A percentile compares a stretch with the other conserved stretches of the same genome.
These are phyloP conservation scores for Penicillium coprophilum DNA, from an alignment of 495 filamentous ascomycete species.

Conservation along the genomic window DNA sequence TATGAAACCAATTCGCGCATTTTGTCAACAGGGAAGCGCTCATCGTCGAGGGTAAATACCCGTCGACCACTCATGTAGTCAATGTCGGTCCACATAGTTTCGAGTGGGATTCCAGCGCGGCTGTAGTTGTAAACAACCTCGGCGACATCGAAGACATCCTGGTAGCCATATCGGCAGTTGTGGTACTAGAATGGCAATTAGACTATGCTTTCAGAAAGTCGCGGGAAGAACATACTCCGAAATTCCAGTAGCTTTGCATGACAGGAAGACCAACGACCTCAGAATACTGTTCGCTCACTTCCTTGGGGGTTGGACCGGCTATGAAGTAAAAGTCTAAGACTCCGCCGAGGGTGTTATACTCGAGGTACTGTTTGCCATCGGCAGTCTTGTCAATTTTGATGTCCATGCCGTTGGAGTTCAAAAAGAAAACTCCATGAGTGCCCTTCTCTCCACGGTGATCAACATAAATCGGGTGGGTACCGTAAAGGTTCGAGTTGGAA, in stretches of 20 bases:
- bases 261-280: conserved; percentile 65
- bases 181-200: conserved; percentile 53
- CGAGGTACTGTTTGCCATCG: conserved; percentile 66
- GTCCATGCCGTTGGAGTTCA: conserved; percentile 87
- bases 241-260: conserved; percentile 85
- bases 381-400: conserved; percentile 71
- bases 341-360: conserved; percentile 82
- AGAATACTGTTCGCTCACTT: conserved; percentile 73
- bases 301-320: conserved; percentile 66
- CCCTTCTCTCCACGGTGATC: conserved; percentile 67
- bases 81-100: conserved; percentile 91
- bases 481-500: conserved; percentile 74
- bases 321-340: conserved; percentile 85
- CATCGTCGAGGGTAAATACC: conserved; percentile 73
- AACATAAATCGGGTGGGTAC: conserved; percentile 81
- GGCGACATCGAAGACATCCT: conserved; percentile 73
- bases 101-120: conserved; percentile 70
- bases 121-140: conserved; percentile 82
- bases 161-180: conserved; percentile 80
- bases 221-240: conserved; percentile 51
- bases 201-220: neutral
- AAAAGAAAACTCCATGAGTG: conserved; percentile 79
- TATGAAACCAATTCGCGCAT: conserved; percentile 69
- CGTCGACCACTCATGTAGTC: conserved; percentile 69
- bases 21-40: conserved; percentile 65